These are phyloP conservation scores for Hygrocybe punicea DNA, from an alignment of 768 basidiomycete species.

Conservation along the genomic window DNA sequence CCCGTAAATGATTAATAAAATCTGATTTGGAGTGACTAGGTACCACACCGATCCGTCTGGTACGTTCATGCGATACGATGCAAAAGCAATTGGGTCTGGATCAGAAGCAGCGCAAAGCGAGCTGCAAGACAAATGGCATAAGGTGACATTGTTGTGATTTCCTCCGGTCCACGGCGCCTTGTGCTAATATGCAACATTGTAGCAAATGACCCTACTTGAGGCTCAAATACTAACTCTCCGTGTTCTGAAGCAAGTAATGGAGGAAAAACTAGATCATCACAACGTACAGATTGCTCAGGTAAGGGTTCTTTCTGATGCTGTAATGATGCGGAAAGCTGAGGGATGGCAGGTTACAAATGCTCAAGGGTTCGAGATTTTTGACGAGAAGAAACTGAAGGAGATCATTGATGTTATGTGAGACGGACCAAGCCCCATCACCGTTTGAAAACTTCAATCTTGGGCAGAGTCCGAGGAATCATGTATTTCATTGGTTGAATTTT, in stretches of 20 bases:
- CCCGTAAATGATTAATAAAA: conserved; percentile 1
- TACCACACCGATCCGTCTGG: conserved; percentile 99
- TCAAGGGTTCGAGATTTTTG: conserved; percentile 86
- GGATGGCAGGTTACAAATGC: conserved; percentile 64
- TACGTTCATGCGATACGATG: conserved; percentile 93
- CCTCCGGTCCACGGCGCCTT: not conserved
- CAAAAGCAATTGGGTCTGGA: conserved; percentile 97
- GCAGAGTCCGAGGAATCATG: too few species aligned
- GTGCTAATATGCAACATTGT: conserved; percentile 1
- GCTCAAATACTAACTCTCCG: conserved; percentile 83
- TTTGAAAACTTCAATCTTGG: not conserved
- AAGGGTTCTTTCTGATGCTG: conserved; percentile 17
- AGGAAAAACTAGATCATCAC: conserved; percentile 98
- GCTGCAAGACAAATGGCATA: conserved; percentile 95
- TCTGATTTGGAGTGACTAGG: conserved; percentile 39
- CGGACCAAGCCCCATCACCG: not conserved
- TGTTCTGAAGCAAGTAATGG: conserved; percentile 99
- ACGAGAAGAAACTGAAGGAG: conserved; percentile 74
- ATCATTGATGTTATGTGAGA: conserved; percentile 80
- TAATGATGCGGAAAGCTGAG: not conserved
- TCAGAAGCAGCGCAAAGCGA: conserved; percentile 97
- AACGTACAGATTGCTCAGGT: conserved; percentile 97
- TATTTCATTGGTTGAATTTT: too few species aligned
- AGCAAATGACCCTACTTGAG: conserved; percentile 91
- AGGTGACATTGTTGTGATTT: conserved; percentile 46